Conservation (phyloP, 1,139 yeast species). For the Zygosaccharomyces sapae region DNA sequence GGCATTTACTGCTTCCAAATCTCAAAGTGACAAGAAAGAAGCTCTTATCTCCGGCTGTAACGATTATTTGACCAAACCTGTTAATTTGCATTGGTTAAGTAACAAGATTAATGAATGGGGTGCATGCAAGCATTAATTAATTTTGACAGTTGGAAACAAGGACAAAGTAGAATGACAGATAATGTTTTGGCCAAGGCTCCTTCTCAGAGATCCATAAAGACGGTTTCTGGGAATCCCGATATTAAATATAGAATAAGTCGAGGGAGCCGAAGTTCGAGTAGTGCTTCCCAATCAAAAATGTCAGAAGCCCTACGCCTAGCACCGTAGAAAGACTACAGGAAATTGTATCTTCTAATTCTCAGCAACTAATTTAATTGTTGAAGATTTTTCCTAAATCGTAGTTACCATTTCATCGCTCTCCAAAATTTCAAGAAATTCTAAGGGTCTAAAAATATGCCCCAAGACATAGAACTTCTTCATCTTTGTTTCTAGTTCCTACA, state of each 20-base stretch:
- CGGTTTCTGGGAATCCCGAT: slow-evolving; percentile 1
- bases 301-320: slow-evolving; percentile 3
- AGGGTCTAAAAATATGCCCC: background rate
- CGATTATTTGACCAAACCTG: slow-evolving; percentile 93
- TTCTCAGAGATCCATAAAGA: slow-evolving; percentile 9
- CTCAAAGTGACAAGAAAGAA: slow-evolving; percentile 81
- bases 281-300: slow-evolving; percentile 8
- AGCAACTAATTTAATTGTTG: background rate
- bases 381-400: background rate
- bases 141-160: slow-evolving; percentile 84
- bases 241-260: background rate
- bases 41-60: slow-evolving; percentile 97
- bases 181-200: slow-evolving; percentile 24
- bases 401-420: background rate
- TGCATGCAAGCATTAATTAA: slow-evolving; percentile 97
- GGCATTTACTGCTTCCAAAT: slow-evolving; percentile 88
- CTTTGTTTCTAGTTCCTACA: too few relatives aligned
- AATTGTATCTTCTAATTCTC: too few relatives aligned
- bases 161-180: slow-evolving; percentile 38
- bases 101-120: slow-evolving; percentile 97
- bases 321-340: too few relatives aligned
- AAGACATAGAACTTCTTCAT: too few relatives aligned
- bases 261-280: slow-evolving; percentile 14
- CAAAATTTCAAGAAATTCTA: too few relatives aligned
- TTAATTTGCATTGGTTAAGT: slow-evolving; percentile 87